Base-by-base conservation (phyloP, 2,329 filamentous ascomycete species). In the Lasiodiplodia gonubiensis region DNA sequence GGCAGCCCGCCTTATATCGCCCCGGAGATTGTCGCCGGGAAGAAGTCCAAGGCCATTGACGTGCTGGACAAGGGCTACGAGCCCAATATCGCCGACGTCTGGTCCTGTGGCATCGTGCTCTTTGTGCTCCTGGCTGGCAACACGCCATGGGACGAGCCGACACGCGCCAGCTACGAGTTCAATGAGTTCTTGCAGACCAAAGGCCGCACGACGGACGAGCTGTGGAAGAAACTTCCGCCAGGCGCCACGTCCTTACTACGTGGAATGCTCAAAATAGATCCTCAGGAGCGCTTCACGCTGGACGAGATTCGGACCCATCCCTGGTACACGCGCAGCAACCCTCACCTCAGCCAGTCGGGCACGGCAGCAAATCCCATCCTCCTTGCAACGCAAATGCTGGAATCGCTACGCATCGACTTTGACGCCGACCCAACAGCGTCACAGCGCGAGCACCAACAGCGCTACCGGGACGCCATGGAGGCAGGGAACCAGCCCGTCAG, bases 1-100 rank as follows among this genome's bases (percentile, higher is more conserved):
- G 95, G 95, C 7, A 97, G 93, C 73, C 95, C 95, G 23, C 95
- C 95, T 0, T 99, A 99, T 75, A 97, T 99, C 74, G 95, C 95
- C 0, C 95, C 96, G 0, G 95, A 99, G 80, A 95, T 99, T 33
- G 81, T 90, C 21, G 81, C 78, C 37, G 86, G 86, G 54, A 83
- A 80, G 64, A 72, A 76, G 55, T 82, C 81, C 67, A 77, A 77
- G 72, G 85, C 83, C 75, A 81, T 77, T 57, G 77, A 84, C 49
- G 73, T 84, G 46, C 80, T 85, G 63, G 82, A 85, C 30, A 74
- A 76, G 57, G 88, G 90, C 66, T 94, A 94, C 75, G 85, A 86
- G 35, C 89, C 94, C 8, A 92, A 97, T 69, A 80, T 92, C 51
- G 92, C 92, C 46, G 95, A 99, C 76, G 90, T 99, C 67, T 99